Evolutionary conservation across 2,329 filamentous ascomycete species (phyloP).

Genomic region (Claviceps maximensis): DNA sequence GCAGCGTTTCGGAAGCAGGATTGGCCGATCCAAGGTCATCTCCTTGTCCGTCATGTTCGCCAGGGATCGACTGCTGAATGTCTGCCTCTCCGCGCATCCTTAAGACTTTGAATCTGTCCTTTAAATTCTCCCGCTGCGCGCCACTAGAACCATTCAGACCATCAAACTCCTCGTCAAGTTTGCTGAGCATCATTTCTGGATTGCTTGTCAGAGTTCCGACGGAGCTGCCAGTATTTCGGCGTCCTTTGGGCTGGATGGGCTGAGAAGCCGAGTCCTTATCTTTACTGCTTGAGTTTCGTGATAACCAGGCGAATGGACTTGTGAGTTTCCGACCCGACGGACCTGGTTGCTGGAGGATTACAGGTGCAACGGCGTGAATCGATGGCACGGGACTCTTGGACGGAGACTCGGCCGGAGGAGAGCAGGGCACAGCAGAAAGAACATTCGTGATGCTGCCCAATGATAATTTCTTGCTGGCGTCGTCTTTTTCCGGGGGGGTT

Average conservation of each 20-base stretch:
- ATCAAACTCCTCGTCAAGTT: slow-evolving; percentile 59
- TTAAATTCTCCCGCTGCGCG: slow-evolving; percentile 48
- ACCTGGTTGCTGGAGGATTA: slow-evolving; percentile 15
- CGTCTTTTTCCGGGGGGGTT: slow-evolving; percentile 23
- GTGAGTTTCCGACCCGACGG: slow-evolving; percentile 58
- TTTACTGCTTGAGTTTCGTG: slow-evolving; percentile 50
- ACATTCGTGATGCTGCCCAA: slow-evolving; percentile 59
- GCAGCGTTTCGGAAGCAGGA: slow-evolving; percentile 13
- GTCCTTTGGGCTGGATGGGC: slow-evolving; percentile 32
- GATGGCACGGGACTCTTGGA: slow-evolving; percentile 30
- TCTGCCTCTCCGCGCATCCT: slow-evolving; percentile 61
- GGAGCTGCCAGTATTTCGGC: slow-evolving; percentile 66
- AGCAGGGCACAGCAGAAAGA: slow-evolving; percentile 62
- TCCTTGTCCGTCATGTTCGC: slow-evolving; percentile 38
- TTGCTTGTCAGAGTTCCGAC: slow-evolving; percentile 69
- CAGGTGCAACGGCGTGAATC: slow-evolving; percentile 18
- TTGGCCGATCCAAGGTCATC: slow-evolving; percentile 12
- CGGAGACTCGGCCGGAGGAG: slow-evolving; percentile 39
- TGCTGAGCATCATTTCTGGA: slow-evolving; percentile 64
- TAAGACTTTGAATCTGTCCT: slow-evolving; percentile 67
- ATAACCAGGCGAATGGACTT: slow-evolving; percentile 78
- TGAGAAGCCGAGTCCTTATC: slow-evolving; percentile 43
- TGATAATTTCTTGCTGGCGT: slow-evolving; percentile 43
- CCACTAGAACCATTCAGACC: slow-evolving; percentile 30
- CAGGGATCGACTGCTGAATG: slow-evolving; percentile 33